Base-by-base conservation (phyloP, 176 grass and related monocot genomes). In the Juncus effusus region DNA sequence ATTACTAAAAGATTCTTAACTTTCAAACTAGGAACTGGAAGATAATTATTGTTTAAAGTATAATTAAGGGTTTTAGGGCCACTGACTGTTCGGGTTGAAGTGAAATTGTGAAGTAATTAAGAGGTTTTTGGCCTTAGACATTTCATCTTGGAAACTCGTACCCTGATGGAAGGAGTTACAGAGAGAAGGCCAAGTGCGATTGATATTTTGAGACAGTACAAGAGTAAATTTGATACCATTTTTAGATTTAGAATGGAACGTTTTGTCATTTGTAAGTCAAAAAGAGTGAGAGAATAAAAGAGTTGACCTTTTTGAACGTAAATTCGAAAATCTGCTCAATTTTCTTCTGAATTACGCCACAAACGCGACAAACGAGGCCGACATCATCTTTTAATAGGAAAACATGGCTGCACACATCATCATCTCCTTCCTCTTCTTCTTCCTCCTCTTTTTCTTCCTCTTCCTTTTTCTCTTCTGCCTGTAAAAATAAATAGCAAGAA, bases 261-360 rank as follows among this genome's bases (percentile, higher is more conserved):
- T 50, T 7, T 2, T 77, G 5, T 61, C 64, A 49, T 11, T n/a
- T 39, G 66, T 11, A 42, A 2, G 39, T 71, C n/a, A 8, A 41
- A 50, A 80, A 39, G 77, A 10, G 56, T 53, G 38, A 62, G 42
- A 3, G 78, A 68, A 74, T 51, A 42, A 67, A 57, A 8, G 12
- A 1, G 19, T 28, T 28, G 19, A 99, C 94, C 94, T 99, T 99
- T 78, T 84, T 89, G 85, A 88, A 99, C 72, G 92, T 88, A 61
- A 82, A 92, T 64, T 93, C 88, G 81, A 99, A 82, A 64, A 99
- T 99, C 15, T 82, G 89, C 16, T 99, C 94, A 64, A 90, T 90
- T 35, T 75, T 99, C 83, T 80, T 89, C 77, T 89, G 75, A 80
- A 99, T 99, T 74, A 99, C 82, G 51, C 94, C 94, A 82, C 94